Conservation (phyloP, 345 rosid genomes). For the Geranium brycei region DNA sequence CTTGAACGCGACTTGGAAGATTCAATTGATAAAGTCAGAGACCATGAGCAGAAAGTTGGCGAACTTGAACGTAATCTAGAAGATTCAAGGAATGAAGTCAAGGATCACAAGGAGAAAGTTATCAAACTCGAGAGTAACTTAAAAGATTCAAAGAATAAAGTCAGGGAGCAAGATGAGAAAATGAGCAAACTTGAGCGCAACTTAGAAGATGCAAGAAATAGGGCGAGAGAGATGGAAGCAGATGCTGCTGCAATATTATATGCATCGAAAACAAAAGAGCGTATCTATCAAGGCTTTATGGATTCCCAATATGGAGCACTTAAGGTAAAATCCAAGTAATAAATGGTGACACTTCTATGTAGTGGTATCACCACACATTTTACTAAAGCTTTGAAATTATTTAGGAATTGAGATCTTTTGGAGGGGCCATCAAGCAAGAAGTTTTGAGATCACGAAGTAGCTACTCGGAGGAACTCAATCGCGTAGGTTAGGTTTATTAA, state of each 20-base stretch:
- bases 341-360: neutral
- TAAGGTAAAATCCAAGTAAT: conserved; percentile 25
- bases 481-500: conserved; percentile 34
- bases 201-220: conserved; percentile 28
- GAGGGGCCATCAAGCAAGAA: conserved; percentile 55
- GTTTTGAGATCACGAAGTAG: conserved; percentile 29
- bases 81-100: conserved; percentile 18
- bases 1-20: neutral
- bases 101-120: conserved; percentile 12
- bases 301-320: conserved; percentile 42
- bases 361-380: neutral
- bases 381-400: conserved; percentile 9
- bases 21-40: neutral
- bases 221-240: conserved; percentile 35
- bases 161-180: conserved; percentile 15
- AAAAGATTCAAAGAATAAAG: conserved; percentile 20
- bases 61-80: conserved; percentile 34
- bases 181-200: conserved; percentile 19
- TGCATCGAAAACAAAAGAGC: conserved; percentile 48
- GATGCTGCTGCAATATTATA: conserved; percentile 24
- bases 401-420: conserved; percentile 53
- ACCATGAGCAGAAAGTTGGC: conserved; percentile 30
- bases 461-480: conserved; percentile 40
- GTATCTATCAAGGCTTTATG: conserved; percentile 22
- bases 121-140: conserved; percentile 21